Evolutionary conservation across 192 early-diverging fungal species (phyloP), one percentile per base, ranked within the genome.

Genomic region (Diversispora eburnea): DNA sequence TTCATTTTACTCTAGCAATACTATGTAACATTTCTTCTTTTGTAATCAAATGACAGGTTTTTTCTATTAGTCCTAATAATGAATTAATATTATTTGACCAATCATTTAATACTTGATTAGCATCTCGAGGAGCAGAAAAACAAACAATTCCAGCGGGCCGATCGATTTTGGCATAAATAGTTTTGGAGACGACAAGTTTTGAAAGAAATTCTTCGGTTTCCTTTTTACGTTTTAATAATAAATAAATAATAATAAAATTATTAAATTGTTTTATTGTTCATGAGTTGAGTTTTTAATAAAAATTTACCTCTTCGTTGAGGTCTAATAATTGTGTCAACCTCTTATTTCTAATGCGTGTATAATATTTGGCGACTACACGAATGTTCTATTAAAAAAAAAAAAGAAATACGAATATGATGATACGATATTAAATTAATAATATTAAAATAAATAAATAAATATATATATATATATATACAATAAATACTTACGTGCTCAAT

Each of bases 331-430:
- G 90, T 22, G 92, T 92, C 73, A 98, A 85, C 57, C 95, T 88
- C 82, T 89, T 88, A 39, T 89, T 88, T 8, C 92, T 88, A 48
- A 97, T 92, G 41, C 93, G 89, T 45, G 88, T 91, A 77, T 99
- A 99, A 82, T 98, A 99, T 77, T 93, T 92, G 52, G 95, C 93
- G 77, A 99, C 88, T 3, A 99, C 95, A 8, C 98, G 92, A 71
- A 98, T 91, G 81, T 99, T 99, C 88, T 82, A 72, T 46, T 39
- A 5, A 4, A 55, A 51, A 58, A 20, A 58, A n/a, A n/a, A n/a
- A n/a, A n/a, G n/a, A n/a, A n/a, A n/a, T n/a, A n/a, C n/a, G 52
- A 41, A 57, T 48, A 62, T 62, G 41, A 25, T 66, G 45, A 12
- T 9, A 3, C 0, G 58, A 12, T 45, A 55, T 9, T 19, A 17